Evolutionary conservation across 2,329 filamentous ascomycete species (phyloP), one percentile per base, ranked within the genome.

Genomic region (Pseudogymnoascus sp.): DNA sequence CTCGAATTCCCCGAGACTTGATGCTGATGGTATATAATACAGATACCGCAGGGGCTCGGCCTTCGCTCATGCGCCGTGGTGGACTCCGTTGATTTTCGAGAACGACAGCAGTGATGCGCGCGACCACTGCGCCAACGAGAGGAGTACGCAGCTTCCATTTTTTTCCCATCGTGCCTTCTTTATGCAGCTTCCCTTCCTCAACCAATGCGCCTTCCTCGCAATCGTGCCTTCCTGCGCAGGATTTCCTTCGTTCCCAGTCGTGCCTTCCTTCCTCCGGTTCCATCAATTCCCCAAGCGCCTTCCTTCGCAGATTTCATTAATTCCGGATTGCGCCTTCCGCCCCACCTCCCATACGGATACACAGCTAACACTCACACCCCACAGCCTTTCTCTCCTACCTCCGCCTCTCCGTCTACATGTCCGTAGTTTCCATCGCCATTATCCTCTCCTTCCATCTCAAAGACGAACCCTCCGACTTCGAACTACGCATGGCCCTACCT

Each of bases 401-500:
- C 19, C 87, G 92, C 3, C 83, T 97, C 2, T 87, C 90, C 33
- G 84, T 96, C 69, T 96, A 96, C 77, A 92, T 97, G 83, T 86
- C 91, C 66, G 81, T 99, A 60, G 91, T 97, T 7, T 85, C 90
- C 28, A 84, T 96, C 33, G 93, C 94, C 60, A 96, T 99, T 67
- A 86, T 96, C 8, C 81, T 97, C 60, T 96, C 91, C 12, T 99
- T 99, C 74, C 93, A 99, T 72, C 82, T 99, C 59, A 92, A 92
- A 71, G 79, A 80, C 16, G 76, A 86, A 69, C 90, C 94, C 0
- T 84, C 85, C 0, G 71, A 78, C 0, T 74, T 91, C 12, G 94
- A 99, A 77, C 79, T 84, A 64, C 84, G 83, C 45, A 86, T 97
- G 75, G 88, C 94, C 0, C 81, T 89, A 64, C 94, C 94, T 0